Evolutionary conservation across 192 early-diverging fungal species (phyloP).

Genomic region (Polychytrium aggregatum): DNA sequence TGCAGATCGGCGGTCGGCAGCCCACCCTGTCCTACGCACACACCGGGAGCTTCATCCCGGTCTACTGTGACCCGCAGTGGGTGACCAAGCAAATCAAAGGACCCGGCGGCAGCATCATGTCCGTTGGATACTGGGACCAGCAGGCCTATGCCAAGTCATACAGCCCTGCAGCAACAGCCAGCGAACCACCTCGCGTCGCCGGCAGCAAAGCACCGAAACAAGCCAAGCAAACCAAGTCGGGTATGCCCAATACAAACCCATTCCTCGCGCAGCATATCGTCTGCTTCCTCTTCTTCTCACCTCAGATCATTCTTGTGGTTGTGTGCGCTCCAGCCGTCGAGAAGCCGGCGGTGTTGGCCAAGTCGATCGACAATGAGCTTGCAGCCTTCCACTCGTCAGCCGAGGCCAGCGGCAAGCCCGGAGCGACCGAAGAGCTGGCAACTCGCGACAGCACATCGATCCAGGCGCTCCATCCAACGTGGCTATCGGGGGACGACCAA

Average conservation of each 20-base stretch:
- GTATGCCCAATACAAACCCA: neutral
- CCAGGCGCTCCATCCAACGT: too few species aligned
- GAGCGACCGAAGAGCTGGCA: too few species aligned
- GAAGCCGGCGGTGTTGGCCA: neutral
- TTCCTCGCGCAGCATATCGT: too few species aligned
- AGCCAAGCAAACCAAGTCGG: conserved; percentile 3
- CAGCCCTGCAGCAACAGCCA: neutral
- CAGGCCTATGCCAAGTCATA: conserved; percentile 49
- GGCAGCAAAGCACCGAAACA: conserved; percentile 3
- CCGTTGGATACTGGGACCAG: conserved; percentile 50
- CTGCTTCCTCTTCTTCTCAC: too few species aligned
- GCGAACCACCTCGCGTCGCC: neutral
- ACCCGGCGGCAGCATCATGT: conserved; percentile 20
- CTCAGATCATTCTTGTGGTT: too few species aligned
- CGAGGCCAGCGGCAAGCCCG: conserved; percentile 4
- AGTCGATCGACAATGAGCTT: conserved; percentile 40
- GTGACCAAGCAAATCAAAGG: conserved; percentile 21
- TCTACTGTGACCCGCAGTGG: conserved; percentile 50
- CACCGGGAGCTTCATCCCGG: conserved; percentile 45
- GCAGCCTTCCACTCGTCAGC: conserved; percentile 51
- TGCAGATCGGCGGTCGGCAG: conserved; percentile 30
- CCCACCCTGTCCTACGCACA: conserved; percentile 42
- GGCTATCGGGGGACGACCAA: neutral
- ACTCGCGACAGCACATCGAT: too few species aligned
- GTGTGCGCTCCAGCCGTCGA: neutral